Evolutionary conservation across 1,139 yeast species (phyloP), one percentile per base, ranked within the genome.

Genomic region (Blastobotrys serpentis): DNA sequence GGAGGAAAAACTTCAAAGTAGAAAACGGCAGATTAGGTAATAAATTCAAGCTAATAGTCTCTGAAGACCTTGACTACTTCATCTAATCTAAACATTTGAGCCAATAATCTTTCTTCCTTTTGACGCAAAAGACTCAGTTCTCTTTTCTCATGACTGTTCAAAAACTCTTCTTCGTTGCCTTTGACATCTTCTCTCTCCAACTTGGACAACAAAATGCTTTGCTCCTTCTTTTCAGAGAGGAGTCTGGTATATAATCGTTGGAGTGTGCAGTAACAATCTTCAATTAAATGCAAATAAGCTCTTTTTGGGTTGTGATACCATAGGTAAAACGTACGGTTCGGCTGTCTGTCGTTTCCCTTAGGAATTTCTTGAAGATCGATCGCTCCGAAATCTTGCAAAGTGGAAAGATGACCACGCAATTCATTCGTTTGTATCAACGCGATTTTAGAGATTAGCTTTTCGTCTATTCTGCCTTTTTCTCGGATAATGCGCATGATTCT

Each of bases 141-240:
- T 52, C 79, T 76, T 56, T 86, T 72, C 65, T 92, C 98, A 44
- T 84, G 78, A 10, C 84, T 83, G 44, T 89, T 72, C 46, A 92
- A 71, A 52, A 85, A 75, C 58, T 85, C 87, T 29, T 78, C 79
- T 64, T 88, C 96, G 55, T 79, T 79, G 1, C 94, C 95, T 61
- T 80, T 81, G 26, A 92, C 97, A 64, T 92, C 98, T 53, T 86
- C 95, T 66, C 98, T 78, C 54, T 84, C 85, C 51, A 90, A 81
- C 64, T 90, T 90, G 17, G 83, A 83, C 51, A 90, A 72, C 50
- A 92, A 74, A 11, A 84, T 81, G 43, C 77, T 73, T 63, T 88
- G 82, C 43, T 81, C 84, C 23, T 67, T 66, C 53, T 86, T 82
- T 56, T 86, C 74, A 5, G 66, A 69, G 39, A 77, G 79, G 30